phyloP scores from a whole-genome alignment of 1,284 basidiomycete genomes.

The Melampsora americana region DNA sequence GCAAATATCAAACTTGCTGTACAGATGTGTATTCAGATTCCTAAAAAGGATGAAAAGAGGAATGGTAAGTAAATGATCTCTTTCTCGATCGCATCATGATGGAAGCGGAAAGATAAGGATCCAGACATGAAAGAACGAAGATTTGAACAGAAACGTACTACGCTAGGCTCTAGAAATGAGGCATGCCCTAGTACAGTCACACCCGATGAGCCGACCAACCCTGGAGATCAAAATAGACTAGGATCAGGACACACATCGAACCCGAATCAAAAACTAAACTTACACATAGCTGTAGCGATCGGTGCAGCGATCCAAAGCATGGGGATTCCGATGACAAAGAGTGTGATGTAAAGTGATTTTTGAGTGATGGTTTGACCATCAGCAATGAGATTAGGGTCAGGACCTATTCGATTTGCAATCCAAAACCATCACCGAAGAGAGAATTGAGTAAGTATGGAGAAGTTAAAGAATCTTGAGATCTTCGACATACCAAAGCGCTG shows the following conservation, averaged over 20 bases:
- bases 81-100: background rate
- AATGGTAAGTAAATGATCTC: background rate
- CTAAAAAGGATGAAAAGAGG: background rate
- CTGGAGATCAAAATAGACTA: slow-evolving; percentile 47
- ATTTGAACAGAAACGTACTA: slow-evolving; percentile 73
- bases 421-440: background rate
- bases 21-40: slow-evolving; percentile 42
- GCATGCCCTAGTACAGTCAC: slow-evolving; percentile 69
- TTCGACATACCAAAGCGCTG: slow-evolving; percentile 74
- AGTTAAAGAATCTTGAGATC: background rate
- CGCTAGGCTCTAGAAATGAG: slow-evolving; percentile 75
- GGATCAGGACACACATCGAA: background rate
- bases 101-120: background rate
- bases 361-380: slow-evolving; percentile 46
- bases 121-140: background rate
- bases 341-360: slow-evolving; percentile 64
- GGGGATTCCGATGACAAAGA: slow-evolving; percentile 54
- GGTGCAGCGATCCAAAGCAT: slow-evolving; percentile 49
- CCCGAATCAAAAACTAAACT: background rate
- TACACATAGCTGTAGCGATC: slow-evolving; percentile 43
- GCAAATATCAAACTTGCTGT: slow-evolving; percentile 26
- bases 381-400: slow-evolving; percentile 19
- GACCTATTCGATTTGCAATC: background rate
- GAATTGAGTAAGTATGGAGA: background rate
- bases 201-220: slow-evolving; percentile 55